phyloP scores from a whole-genome alignment of 768 basidiomycete genomes.

The Collybiopsis luxurians region DNA sequence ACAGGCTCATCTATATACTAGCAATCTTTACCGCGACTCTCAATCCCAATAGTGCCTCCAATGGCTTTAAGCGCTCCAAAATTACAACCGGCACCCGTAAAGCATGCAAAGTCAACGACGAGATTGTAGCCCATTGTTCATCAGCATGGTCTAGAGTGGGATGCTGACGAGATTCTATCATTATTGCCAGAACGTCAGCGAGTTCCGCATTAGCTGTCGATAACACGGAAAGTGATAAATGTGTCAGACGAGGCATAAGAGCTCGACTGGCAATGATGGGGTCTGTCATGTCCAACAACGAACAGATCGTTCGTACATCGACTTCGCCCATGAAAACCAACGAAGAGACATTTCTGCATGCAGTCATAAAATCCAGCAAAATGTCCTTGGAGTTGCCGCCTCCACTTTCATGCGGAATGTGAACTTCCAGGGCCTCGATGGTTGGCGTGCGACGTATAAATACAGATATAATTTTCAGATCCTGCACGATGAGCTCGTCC shows the following conservation, averaged over 20 bases:
- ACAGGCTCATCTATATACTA: neutral
- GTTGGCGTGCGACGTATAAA: conserved; percentile 2
- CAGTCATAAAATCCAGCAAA: neutral
- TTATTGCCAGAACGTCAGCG: neutral
- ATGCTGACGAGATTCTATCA: neutral
- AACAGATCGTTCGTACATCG: neutral
- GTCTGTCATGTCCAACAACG: neutral
- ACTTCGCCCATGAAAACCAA: neutral
- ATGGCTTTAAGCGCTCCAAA: neutral
- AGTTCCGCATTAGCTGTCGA: neutral
- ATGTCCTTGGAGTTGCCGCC: neutral
- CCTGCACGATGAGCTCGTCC: neutral
- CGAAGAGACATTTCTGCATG: neutral
- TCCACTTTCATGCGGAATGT: neutral
- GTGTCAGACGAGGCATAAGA: neutral
- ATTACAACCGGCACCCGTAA: neutral
- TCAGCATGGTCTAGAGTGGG: neutral
- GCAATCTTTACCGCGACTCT: neutral
- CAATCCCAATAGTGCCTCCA: neutral
- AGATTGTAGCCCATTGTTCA: neutral
- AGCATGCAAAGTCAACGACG: neutral
- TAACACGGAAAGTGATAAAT: neutral
- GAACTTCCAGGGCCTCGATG: neutral
- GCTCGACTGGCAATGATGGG: neutral
- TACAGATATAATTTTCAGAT: neutral